Conservation (phyloP, 2,329 filamentous ascomycete genomes). For the Colletotrichum sansevieriae region DNA sequence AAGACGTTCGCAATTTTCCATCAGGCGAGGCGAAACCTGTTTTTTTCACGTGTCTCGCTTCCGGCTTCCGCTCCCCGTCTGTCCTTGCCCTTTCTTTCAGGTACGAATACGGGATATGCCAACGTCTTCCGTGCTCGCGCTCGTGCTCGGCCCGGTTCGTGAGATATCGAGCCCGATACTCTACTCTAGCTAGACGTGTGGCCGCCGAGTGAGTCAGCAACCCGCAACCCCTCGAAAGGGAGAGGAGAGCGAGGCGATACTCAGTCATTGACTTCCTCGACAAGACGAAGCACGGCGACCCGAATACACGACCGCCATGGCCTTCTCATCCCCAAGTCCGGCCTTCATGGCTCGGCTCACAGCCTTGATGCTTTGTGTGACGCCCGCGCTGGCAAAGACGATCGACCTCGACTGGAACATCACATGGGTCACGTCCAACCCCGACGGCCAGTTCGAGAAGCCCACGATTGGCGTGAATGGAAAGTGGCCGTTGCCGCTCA, state of each 20-base stretch:
- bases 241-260: neutral
- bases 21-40: conserved; percentile 28
- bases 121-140: conserved; percentile 34
- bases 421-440: conserved; percentile 71
- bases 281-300: neutral
- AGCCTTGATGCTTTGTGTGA: conserved; percentile 16
- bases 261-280: conserved; percentile 6
- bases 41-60: conserved; percentile 25
- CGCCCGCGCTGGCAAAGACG: conserved; percentile 47
- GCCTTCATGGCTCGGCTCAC: conserved; percentile 28
- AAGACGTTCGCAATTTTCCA: conserved; percentile 32
- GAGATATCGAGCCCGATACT: conserved; percentile 7
- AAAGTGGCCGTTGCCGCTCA: conserved; percentile 72
- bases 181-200: neutral
- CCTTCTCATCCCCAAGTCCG: conserved; percentile 13
- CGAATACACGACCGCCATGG: conserved; percentile 9
- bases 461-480: conserved; percentile 75
- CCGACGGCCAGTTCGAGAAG: conserved; percentile 69
- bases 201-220: neutral
- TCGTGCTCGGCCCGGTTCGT: conserved; percentile 32
- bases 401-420: conserved; percentile 71
- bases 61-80: neutral
- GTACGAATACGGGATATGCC: neutral
- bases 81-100: neutral
- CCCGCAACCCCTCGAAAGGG: neutral